Percentiles rank a stretch among this genome's conserved stretches.
Conservation (phyloP, 1,139 yeast species). For the Kurtzmaniella quercitrusa region DNA sequence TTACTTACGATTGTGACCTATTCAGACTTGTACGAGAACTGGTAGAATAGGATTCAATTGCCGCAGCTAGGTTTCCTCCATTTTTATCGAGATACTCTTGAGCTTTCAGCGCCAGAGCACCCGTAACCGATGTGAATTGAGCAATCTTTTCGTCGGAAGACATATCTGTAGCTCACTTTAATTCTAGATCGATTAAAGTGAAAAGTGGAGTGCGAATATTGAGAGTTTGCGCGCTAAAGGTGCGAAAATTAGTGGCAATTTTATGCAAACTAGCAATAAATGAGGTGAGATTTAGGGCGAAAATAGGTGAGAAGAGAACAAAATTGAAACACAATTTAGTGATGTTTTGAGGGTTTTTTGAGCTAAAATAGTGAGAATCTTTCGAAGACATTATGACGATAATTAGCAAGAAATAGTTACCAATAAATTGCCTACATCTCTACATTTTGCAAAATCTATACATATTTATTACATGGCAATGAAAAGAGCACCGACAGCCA, state of each 20-base stretch:
- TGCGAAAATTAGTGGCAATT: too few species aligned
- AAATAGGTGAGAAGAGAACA: too few species aligned
- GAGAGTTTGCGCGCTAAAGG: neutral
- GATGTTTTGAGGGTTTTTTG: too few species aligned
- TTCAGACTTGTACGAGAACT: slow-evolving; percentile 6
- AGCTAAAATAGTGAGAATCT: too few species aligned
- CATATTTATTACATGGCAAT: slow-evolving; percentile 4
- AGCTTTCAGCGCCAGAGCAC: slow-evolving; percentile 35
- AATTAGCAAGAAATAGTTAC: too few species aligned
- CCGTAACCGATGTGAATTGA: slow-evolving; percentile 48
- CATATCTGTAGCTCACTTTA: slow-evolving; percentile 9
- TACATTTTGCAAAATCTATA: neutral
- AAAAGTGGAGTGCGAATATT: neutral
- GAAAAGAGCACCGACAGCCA: slow-evolving; percentile 6
- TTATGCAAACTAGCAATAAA: too few species aligned
- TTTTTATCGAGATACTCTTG: slow-evolving; percentile 41
- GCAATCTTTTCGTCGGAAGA: slow-evolving; percentile 34
- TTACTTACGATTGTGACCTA: slow-evolving; percentile 1
- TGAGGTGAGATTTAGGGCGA: too few species aligned
- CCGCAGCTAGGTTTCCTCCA: slow-evolving; percentile 32
- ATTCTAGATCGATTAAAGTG: neutral
- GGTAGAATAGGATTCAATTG: slow-evolving; percentile 43
- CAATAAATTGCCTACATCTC: too few species aligned
- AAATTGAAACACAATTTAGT: too few species aligned
- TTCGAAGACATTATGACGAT: too few species aligned